phyloP scores from a whole-genome alignment of 2,329 filamentous ascomycete species.

The Cordyceps javanica region DNA sequence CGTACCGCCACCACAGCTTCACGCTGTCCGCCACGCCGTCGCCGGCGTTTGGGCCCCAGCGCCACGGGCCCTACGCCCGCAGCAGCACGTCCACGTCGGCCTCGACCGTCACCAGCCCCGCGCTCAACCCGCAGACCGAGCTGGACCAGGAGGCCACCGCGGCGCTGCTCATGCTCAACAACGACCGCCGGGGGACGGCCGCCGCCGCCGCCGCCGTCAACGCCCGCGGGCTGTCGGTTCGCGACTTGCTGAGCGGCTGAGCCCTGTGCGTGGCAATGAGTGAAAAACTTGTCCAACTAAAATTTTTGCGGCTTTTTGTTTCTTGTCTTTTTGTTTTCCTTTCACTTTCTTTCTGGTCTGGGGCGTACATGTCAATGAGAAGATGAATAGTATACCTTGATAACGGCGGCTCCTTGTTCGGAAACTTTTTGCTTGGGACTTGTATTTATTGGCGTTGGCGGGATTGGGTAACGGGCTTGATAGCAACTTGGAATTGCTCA shows the following conservation, averaged over 20 bases:
- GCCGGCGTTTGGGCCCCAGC: constrained; percentile 51
- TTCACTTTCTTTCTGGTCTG: not conserved
- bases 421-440: not conserved
- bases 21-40: constrained; percentile 45
- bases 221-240: constrained; percentile 47
- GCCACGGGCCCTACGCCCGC: constrained; percentile 32
- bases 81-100: constrained; percentile 36
- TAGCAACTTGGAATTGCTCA: not conserved
- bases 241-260: constrained; percentile 48
- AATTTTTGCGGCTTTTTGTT: not conserved
- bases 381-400: not conserved
- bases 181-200: constrained; percentile 57
- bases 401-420: not conserved
- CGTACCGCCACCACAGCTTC: constrained; percentile 43
- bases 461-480: not conserved
- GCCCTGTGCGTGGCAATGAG: no score
- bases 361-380: not conserved
- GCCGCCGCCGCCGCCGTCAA: no score
- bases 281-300: not conserved
- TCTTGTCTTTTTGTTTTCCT: not conserved
- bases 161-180: constrained; percentile 81
- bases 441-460: not conserved
- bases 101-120: constrained; percentile 54
- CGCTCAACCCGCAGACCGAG: constrained; percentile 49
- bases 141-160: constrained; percentile 75